A percentile compares a stretch with the other conserved stretches of the same genome.
Evolutionary conservation across 768 basidiomycete genomes (phyloP).

Genomic region (Tricholoma bakamatsutake): DNA sequence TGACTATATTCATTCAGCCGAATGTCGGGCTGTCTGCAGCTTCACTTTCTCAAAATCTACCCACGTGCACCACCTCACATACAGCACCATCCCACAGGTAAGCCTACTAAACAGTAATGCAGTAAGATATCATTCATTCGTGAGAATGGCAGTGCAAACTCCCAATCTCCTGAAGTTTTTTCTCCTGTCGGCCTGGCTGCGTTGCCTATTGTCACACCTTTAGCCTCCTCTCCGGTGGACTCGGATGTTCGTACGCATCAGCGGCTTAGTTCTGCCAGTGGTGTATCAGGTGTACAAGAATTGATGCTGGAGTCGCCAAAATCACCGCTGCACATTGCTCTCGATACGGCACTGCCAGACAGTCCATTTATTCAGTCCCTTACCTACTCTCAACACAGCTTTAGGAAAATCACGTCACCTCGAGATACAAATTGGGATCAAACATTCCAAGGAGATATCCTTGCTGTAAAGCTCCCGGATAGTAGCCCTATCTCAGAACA

Average conservation of each 20-base stretch:
- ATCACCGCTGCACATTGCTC: constrained; percentile 1
- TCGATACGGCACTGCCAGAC: constrained; percentile 1
- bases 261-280: background rate
- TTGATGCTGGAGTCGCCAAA: background rate
- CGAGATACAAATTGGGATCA: constrained; percentile 16
- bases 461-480: constrained; percentile 3
- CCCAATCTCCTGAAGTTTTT: constrained; percentile 26
- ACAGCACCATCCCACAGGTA: background rate
- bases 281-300: background rate
- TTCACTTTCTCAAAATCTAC: background rate
- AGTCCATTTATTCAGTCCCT: constrained; percentile 5
- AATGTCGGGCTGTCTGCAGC: background rate
- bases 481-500: background rate
- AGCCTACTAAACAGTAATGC: background rate
- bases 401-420: constrained; percentile 19
- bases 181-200: constrained; percentile 30
- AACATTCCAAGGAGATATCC: background rate
- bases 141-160: constrained; percentile 5
- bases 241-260: constrained; percentile 12
- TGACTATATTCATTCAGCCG: background rate
- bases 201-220: constrained; percentile 29
- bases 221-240: constrained; percentile 23
- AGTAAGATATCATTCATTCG: background rate
- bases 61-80: background rate
- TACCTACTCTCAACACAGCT: constrained; percentile 19